Evolutionary conservation across 2,329 filamentous ascomycete genomes (phyloP), one percentile per base, ranked within the genome.

Genomic region (Cryphonectria nitschkei): DNA sequence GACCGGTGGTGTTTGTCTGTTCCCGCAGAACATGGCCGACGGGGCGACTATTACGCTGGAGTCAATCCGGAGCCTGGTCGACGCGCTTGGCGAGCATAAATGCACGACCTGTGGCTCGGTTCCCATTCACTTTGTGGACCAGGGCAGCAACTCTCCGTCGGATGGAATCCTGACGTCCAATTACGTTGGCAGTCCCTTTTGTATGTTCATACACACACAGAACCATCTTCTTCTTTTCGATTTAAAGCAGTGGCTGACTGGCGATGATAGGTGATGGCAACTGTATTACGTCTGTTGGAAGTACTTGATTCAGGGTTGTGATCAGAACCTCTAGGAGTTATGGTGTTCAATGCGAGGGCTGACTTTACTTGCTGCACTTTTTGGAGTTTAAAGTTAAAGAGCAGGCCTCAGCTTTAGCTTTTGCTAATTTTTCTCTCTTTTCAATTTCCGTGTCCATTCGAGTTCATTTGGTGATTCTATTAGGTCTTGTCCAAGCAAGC

Each of bases 51-150:
- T 64, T 7, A 46, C 61, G n/a, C 61, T 64, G 6, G 61, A 14
- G 4, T 64, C 61, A 14, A 64, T 64, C 61, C 37, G 39, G 6
- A 64, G 61, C 39, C 39, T 64, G 3, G 61, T 26, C 11, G 61
- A 64, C 14, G 61, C 61, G 19, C 37, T 64, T 7, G 61, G 61
- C n/a, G 37, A 64, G 37, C 61, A 64, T 9, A 26, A 26, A 7
- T 41, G 61, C 39, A 22, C 61, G 39, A 43, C 22, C n/a, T 64
- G 61, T 14, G 61, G 61, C 39, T 64, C 61, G 16, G 61, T 64
- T 14, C 61, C 61, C 3, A 64, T 64, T 26, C 61, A 64, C 39
- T 64, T 46, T 29, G 61, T 64, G n/a, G 61, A 64, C 26, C 61
- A 64, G 61, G 61, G 61, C 37, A 64, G 61, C 39, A 64, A 64